These are phyloP conservation scores for Micractinium sp. DNA, from an alignment of 139 green algal species.

Conservation along the genomic window DNA sequence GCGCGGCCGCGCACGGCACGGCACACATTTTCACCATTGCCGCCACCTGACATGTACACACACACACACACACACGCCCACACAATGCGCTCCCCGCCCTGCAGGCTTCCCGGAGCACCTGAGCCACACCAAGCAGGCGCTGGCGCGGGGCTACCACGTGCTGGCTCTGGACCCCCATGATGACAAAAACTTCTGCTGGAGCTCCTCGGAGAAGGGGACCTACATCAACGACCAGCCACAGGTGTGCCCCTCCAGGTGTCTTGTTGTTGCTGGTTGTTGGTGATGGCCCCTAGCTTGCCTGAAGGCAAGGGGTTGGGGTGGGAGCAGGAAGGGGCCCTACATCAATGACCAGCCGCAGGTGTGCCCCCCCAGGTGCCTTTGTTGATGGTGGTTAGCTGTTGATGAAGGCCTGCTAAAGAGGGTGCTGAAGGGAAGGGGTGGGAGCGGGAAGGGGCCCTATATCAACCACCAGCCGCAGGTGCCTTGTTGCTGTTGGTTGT, in stretches of 20 bases:
- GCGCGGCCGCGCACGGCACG: no score
- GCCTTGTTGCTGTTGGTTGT: no score
- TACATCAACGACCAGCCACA: conserved; percentile 25
- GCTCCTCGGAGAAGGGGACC: neutral
- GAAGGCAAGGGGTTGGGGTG: no score
- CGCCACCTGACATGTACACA: no score
- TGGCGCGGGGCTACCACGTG: conserved; percentile 21
- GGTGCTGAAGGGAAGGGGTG: no score
- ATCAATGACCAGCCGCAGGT: neutral
- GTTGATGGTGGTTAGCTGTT: no score
- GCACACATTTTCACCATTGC: no score
- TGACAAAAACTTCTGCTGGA: conserved; percentile 5
- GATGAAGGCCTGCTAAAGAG: no score
- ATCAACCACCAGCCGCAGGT: neutral
- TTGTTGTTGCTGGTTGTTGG: no score
- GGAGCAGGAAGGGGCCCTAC: neutral
- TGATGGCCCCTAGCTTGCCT: no score
- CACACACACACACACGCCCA: no score
- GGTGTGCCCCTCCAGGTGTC: neutral
- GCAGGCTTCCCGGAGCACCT: conserved; percentile 32
- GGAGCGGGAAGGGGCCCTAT: neutral
- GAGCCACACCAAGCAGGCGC: conserved; percentile 29
- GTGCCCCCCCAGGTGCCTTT: neutral
- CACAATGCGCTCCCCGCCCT: no score
- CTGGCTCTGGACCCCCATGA: conserved; percentile 25